Evolutionary conservation across 305 asterid species (phyloP).

Genomic region (Solanum hybrid): DNA sequence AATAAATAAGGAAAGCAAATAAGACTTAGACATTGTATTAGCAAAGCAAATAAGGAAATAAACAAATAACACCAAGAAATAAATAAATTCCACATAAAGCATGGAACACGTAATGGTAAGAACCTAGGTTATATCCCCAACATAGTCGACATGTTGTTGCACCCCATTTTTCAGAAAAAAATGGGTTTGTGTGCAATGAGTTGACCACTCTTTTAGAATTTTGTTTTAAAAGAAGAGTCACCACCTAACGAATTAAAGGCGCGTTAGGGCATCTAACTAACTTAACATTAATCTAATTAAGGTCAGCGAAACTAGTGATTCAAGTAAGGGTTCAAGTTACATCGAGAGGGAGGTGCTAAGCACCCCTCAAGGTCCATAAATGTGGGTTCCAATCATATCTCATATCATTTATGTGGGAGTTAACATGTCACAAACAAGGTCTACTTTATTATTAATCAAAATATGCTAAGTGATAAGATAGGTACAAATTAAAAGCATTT

Average conservation of each 20-base stretch:
- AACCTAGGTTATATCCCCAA: not conserved
- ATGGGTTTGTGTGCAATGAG: no score
- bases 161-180: no score
- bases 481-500: no score
- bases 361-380: not conserved
- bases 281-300: no score
- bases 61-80: not conserved
- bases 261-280: not conserved
- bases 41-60: not conserved
- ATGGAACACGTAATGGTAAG: not conserved
- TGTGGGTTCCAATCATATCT: not conserved
- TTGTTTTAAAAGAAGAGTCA: not conserved
- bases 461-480: not conserved
- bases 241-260: not conserved
- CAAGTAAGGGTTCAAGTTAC: not conserved
- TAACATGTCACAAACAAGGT: not conserved
- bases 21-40: no score
- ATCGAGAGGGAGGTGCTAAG: not conserved
- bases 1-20: not conserved
- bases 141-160: not conserved
- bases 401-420: not conserved
- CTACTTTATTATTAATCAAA: no score
- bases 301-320: not conserved
- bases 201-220: no score
- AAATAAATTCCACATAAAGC: not conserved